Conservation (phyloP, 139 green algal genomes). For the Pleodorina starrii region DNA sequence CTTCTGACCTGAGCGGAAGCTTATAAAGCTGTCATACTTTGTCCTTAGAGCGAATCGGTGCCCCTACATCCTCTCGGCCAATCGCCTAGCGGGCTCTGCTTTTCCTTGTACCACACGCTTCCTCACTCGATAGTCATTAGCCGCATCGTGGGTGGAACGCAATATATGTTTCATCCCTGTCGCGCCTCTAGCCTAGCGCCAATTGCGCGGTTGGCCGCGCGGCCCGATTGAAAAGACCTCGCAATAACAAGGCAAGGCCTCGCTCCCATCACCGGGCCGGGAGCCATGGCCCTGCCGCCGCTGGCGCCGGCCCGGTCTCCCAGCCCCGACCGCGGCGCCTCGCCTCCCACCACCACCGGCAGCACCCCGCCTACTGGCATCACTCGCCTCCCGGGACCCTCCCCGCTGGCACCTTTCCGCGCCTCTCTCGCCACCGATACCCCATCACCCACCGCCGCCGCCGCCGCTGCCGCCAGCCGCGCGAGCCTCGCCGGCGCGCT, state of each 20-base stretch:
- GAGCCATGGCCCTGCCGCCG: not conserved
- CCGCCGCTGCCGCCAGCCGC: not conserved
- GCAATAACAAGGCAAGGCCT: too few species aligned
- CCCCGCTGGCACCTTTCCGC: conserved; percentile 9
- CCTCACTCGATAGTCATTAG: too few species aligned
- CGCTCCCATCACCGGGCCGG: not conserved
- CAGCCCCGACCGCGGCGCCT: conserved; percentile 14
- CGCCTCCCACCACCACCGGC: not conserved
- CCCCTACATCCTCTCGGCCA: too few species aligned
- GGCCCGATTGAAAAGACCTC: not conserved
- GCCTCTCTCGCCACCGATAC: not conserved
- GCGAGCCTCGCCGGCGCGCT: not conserved
- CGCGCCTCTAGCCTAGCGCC: not conserved
- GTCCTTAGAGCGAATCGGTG: too few species aligned
- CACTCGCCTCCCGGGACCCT: not conserved
- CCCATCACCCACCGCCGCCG: not conserved
- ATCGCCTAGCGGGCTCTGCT: too few species aligned
- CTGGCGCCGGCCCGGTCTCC: not conserved
- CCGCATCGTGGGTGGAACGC: not conserved
- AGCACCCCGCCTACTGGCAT: too few species aligned
- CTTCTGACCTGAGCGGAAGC: too few species aligned
- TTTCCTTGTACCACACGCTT: too few species aligned
- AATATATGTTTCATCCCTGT: not conserved
- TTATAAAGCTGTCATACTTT: too few species aligned
- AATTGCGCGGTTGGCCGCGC: not conserved